phyloP scores from a whole-genome alignment of 2,329 filamentous ascomycete species.

The Trichoderma arundinaceum region DNA sequence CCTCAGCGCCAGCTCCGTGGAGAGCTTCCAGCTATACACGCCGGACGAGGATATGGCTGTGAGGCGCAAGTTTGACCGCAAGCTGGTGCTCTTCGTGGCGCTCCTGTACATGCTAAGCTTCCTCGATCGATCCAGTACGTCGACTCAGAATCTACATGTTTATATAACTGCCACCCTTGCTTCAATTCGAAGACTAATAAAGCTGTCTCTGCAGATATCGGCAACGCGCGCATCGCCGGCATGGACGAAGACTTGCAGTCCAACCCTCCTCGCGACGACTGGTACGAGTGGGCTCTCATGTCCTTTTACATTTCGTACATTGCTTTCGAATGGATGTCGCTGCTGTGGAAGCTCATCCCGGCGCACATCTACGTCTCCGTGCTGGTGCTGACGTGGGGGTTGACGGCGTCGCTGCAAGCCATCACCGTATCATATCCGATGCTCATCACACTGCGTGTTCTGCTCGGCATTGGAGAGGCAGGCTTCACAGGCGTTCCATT shows the following conservation, averaged over 20 bases:
- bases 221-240: conserved; percentile 67
- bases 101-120: conserved; percentile 85
- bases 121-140: conserved; percentile 80
- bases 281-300: conserved; percentile 66
- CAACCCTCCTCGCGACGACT: conserved; percentile 49
- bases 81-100: conserved; percentile 79
- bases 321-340: conserved; percentile 67
- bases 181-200: no score
- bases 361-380: conserved; percentile 64
- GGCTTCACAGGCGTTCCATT: conserved; percentile 69
- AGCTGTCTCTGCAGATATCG: conserved; percentile 56
- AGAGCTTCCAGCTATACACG: conserved; percentile 53
- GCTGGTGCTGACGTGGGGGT: conserved; percentile 79
- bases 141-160: background rate
- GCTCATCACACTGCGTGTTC: conserved; percentile 59
- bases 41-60: conserved; percentile 75
- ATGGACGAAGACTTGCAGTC: conserved; percentile 67
- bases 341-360: conserved; percentile 65
- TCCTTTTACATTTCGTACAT: conserved; percentile 70
- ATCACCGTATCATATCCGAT: conserved; percentile 67
- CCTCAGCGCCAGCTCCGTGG: conserved; percentile 42
- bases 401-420: conserved; percentile 75
- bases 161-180: background rate
- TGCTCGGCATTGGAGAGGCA: conserved; percentile 68
- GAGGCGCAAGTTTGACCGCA: conserved; percentile 75